Evolutionary conservation across 331 rosid species (phyloP), one percentile per base, ranked within the genome.

Genomic region (Dryas integrifolia): DNA sequence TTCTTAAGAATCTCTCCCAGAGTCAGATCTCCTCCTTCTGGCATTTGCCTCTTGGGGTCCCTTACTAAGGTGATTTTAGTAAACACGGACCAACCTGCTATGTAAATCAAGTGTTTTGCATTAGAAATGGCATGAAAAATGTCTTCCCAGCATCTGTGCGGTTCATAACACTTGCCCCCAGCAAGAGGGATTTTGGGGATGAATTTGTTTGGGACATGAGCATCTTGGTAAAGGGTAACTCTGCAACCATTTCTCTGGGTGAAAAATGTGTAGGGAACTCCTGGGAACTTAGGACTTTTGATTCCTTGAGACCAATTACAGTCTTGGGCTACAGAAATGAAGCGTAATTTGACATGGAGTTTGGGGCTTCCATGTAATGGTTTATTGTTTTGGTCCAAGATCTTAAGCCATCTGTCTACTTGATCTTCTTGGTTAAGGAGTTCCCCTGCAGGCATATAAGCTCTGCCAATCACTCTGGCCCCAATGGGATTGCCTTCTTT

Each of bases 141-240:
- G 64, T 84, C 88, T 69, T 84, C 88, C 88, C 88, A 81, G 50
- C 88, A 84, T 5, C 79, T 46, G 5, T 75, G 76, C n/a, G 80
- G 84, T 56, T 80, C 77, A 39, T 78, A 81, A 63, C 2, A 47
- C 11, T 72, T 75, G 0, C 55, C 73, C 55, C 77, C 76, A 46
- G 78, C 67, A 63, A 84, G 79, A n/a, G 85, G 58, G 41, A 84
- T 80, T 70, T 73, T 46, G 0, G 86, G 85, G 59, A 26, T 47
- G 68, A 78, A 72, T 3, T 79, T 65, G 48, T 68, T 65, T 2
- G 88, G 84, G 67, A 81, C 62, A 65, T 84, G 88, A 76, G 88
- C 83, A 72, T 84, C 85, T 78, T 81, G 88, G 61, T 84, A 84
- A 57, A 84, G 88, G 56, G 88, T 76, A 51, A 84, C 84, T 66